These are phyloP conservation scores for Leishmania major DNA, from an alignment of 208 protist genomes.

Conservation along the genomic window DNA sequence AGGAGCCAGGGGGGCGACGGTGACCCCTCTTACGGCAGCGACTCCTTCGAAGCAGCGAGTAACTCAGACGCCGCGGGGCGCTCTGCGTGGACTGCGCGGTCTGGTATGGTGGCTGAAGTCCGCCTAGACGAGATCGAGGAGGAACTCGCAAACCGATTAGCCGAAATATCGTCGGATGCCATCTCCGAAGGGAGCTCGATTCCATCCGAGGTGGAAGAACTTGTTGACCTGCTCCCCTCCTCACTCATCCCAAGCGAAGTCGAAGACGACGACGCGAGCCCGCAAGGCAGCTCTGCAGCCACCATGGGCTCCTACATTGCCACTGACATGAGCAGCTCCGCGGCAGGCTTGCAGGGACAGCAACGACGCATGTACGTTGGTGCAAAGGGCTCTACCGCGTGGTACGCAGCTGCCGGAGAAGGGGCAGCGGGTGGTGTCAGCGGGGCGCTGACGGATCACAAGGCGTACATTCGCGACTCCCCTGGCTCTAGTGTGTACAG, in stretches of 20 bases:
- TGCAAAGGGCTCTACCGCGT: not conserved
- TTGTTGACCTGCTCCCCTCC: constrained; percentile 28
- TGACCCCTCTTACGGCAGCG: not conserved
- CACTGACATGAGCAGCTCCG: constrained; percentile 14
- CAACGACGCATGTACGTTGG: constrained; percentile 20
- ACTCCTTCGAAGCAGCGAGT: not conserved
- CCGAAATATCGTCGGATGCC: constrained; percentile 24
- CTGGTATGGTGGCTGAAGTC: not conserved
- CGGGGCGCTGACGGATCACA: not conserved
- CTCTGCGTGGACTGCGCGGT: not conserved
- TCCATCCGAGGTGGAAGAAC: constrained; percentile 31
- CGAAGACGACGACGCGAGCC: not conserved
- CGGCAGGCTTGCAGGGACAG: not conserved
- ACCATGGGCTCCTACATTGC: constrained; percentile 4
- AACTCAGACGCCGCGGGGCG: not conserved
- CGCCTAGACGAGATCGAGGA: constrained; percentile 36
- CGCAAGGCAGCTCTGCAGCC: not conserved
- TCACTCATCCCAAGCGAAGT: constrained; percentile 30
- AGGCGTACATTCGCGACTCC: constrained; percentile 11
- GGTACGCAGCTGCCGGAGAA: not conserved
- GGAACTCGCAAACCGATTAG: constrained; percentile 21
- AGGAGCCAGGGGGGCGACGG: not conserved
- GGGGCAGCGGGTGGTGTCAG: not conserved
- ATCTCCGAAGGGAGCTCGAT: constrained; percentile 9
- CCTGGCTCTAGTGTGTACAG: constrained; percentile 15